Evolutionary conservation across 2,329 filamentous ascomycete species (phyloP).

Genomic region (Myriosclerotinia duriaeana): DNA sequence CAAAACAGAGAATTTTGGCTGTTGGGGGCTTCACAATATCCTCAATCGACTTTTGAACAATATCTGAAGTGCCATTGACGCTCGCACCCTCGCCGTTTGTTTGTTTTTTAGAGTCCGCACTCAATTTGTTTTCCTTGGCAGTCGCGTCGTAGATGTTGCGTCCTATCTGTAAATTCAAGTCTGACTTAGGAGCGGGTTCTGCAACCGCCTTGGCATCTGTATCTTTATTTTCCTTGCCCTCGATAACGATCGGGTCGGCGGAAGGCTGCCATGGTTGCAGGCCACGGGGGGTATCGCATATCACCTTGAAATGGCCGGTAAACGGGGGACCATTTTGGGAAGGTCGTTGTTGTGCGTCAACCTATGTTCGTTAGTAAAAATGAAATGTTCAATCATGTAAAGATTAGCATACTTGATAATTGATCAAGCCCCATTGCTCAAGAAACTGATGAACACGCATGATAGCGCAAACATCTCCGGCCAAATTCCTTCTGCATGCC

Average conservation of each 20-base stretch:
- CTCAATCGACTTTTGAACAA: slow-evolving; percentile 48
- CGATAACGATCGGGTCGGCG: slow-evolving; percentile 66
- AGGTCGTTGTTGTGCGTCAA: slow-evolving; percentile 91
- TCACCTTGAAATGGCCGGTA: slow-evolving; percentile 94
- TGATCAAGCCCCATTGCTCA: slow-evolving; percentile 98
- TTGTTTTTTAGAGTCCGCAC: slow-evolving; percentile 64
- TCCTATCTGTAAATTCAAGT: slow-evolving; percentile 87
- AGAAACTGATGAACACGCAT: slow-evolving; percentile 98
- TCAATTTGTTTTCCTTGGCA: slow-evolving; percentile 71
- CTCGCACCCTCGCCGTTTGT: slow-evolving; percentile 69
- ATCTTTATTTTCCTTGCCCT: slow-evolving; percentile 57
- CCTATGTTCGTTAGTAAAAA: slow-evolving; percentile 55
- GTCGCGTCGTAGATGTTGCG: slow-evolving; percentile 93
- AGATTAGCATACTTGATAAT: slow-evolving; percentile 75
- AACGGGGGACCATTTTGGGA: slow-evolving; percentile 96
- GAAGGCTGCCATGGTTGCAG: slow-evolving; percentile 94
- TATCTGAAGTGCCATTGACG: slow-evolving; percentile 60
- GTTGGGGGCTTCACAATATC: slow-evolving; percentile 65
- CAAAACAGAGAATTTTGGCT: slow-evolving; percentile 77
- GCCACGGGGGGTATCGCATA: slow-evolving; percentile 91
- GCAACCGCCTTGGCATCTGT: slow-evolving; percentile 58
- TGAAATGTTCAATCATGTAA: background rate
- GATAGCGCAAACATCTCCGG: slow-evolving; percentile 96
- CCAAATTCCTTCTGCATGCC: slow-evolving; percentile 89
- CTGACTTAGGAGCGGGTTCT: slow-evolving; percentile 66